These are phyloP conservation scores for Epichloe sibirici DNA, from an alignment of 2,329 filamentous ascomycete genomes.

Conservation along the genomic window DNA sequence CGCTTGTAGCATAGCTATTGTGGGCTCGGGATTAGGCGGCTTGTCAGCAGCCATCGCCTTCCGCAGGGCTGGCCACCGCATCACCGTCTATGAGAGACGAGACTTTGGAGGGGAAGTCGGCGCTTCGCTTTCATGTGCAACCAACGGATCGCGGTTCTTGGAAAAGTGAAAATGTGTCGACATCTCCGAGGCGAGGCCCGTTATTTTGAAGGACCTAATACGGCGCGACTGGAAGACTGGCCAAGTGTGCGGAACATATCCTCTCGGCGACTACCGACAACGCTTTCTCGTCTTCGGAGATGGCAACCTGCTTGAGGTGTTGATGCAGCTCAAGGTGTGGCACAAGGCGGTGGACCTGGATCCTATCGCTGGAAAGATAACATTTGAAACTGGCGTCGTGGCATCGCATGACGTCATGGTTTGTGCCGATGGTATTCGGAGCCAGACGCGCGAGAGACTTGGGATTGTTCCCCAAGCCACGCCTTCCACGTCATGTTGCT, in stretches of 20 bases:
- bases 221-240: conserved; percentile 53
- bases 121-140: conserved; percentile 48
- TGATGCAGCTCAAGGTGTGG: conserved; percentile 32
- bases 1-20: conserved; percentile 22
- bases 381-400: conserved; percentile 35
- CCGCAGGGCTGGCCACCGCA: conserved; percentile 26
- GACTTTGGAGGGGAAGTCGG: conserved; percentile 55
- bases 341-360: conserved; percentile 39
- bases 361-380: conserved; percentile 31
- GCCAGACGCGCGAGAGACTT: conserved; percentile 40
- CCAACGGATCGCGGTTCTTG: conserved; percentile 52
- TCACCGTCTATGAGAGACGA: conserved; percentile 48
- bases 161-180: conserved; percentile 50
- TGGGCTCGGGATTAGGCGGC: conserved; percentile 29
- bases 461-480: conserved; percentile 41
- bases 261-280: conserved; percentile 47
- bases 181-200: conserved; percentile 44
- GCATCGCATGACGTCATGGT: conserved; percentile 43
- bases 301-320: too few species aligned
- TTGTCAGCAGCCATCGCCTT: conserved; percentile 27
- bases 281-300: conserved; percentile 23
- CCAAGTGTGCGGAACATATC: conserved; percentile 44
- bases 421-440: conserved; percentile 51
- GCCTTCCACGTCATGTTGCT: conserved; percentile 42
- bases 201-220: conserved; percentile 47